Percentiles rank a stretch among this genome's conserved stretches.
phyloP scores from a whole-genome alignment of 2,329 filamentous ascomycete species.

The Neofusicoccum cordaticola region DNA sequence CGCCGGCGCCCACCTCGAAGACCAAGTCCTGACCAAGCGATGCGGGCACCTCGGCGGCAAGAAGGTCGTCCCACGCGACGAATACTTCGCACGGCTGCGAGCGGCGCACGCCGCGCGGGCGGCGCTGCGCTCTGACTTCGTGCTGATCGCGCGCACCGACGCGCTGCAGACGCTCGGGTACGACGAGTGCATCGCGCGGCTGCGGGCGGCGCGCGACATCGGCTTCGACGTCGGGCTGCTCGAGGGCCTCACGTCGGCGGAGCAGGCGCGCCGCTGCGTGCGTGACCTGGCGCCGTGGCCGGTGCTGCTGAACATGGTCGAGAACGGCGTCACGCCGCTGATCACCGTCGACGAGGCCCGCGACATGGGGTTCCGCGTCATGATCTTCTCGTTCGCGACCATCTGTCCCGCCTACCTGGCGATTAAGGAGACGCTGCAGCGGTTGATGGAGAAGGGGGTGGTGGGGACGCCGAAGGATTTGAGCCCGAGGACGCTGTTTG shows the following conservation, averaged over 20 bases:
- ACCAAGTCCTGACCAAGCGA: slow-evolving; percentile 63
- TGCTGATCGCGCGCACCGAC: slow-evolving; percentile 65
- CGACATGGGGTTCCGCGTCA: slow-evolving; percentile 56
- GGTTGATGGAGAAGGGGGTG: slow-evolving; percentile 40
- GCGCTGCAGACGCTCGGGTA: slow-evolving; percentile 57
- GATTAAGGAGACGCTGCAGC: slow-evolving; percentile 38
- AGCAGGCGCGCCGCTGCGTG: slow-evolving; percentile 50
- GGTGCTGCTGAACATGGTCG: slow-evolving; percentile 58
- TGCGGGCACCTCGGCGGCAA: slow-evolving; percentile 65
- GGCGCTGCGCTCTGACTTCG: slow-evolving; percentile 53
- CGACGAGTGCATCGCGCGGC: slow-evolving; percentile 52
- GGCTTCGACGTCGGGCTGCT: slow-evolving; percentile 62
- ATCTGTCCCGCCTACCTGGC: slow-evolving; percentile 48
- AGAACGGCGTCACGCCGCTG: slow-evolving; percentile 54
- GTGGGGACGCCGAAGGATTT: slow-evolving; percentile 43
- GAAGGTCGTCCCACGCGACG: slow-evolving; percentile 52
- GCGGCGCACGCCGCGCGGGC: slow-evolving; percentile 54
- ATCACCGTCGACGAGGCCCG: slow-evolving; percentile 53
- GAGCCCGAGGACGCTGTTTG: slow-evolving; percentile 50
- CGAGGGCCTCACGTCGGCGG: slow-evolving; percentile 55
- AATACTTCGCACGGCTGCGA: slow-evolving; percentile 56
- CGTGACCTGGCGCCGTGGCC: slow-evolving; percentile 49
- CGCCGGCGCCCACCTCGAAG: slow-evolving; percentile 61
- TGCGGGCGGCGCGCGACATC: slow-evolving; percentile 51
- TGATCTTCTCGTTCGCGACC: slow-evolving; percentile 55